phyloP scores from a whole-genome alignment of 2,329 filamentous ascomycete genomes.

The Fusarium sp. region DNA sequence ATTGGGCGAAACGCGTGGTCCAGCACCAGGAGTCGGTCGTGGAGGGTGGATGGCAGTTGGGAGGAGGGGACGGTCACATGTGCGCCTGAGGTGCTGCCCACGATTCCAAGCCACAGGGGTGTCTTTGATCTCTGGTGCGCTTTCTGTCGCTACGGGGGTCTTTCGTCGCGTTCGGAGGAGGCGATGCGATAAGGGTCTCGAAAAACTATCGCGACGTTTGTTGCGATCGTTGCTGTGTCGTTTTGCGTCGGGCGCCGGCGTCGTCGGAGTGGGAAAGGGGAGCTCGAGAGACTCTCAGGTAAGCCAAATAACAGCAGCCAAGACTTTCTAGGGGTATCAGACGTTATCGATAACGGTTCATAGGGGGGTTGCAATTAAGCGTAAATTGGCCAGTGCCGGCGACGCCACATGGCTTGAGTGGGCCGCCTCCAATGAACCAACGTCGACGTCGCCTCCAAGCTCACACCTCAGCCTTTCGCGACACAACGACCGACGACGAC shows the following conservation, averaged over 20 bases:
- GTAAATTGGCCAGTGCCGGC: constrained; percentile 37
- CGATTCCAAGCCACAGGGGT: constrained; percentile 35
- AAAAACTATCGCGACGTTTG: constrained; percentile 23
- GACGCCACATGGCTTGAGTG: constrained; percentile 27
- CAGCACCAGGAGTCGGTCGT: constrained; percentile 34
- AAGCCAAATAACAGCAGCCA: constrained; percentile 39
- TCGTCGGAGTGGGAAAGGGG: constrained; percentile 45
- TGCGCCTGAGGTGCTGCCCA: constrained; percentile 32
- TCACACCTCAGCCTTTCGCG: constrained; percentile 23
- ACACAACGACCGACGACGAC: constrained; percentile 1
- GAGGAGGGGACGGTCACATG: constrained; percentile 45
- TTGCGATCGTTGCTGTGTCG: constrained; percentile 31
- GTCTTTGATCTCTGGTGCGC: constrained; percentile 28
- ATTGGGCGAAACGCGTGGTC: constrained; percentile 41
- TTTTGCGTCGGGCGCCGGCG: constrained; percentile 38
- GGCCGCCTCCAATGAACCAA: constrained; percentile 31
- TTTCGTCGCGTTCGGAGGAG: not conserved
- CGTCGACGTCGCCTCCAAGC: constrained; percentile 28
- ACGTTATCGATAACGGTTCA: constrained; percentile 42
- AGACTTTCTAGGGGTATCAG: constrained; percentile 14
- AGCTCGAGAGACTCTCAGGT: constrained; percentile 36
- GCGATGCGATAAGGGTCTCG: not conserved
- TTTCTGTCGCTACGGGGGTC: constrained; percentile 16
- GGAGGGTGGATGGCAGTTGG: constrained; percentile 41
- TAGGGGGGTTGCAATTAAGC: constrained; percentile 42